Evolutionary conservation across 2,329 filamentous ascomycete species (phyloP), one percentile per base, ranked within the genome.

Genomic region (Rugonectria rugulosa): DNA sequence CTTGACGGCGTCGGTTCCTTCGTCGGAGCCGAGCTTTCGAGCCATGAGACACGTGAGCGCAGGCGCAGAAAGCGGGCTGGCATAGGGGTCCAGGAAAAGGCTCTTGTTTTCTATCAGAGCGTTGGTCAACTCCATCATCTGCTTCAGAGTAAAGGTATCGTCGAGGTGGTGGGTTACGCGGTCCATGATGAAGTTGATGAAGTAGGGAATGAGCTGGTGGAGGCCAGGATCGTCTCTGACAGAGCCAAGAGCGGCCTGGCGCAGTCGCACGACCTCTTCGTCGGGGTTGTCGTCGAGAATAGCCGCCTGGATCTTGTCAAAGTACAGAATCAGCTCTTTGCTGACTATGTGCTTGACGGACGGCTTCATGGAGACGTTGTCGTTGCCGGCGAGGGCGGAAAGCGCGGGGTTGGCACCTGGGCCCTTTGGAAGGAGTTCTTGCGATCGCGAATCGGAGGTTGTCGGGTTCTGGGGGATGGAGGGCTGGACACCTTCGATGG

Each of bases 381-480:
- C 92, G 68, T 90, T 88, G 41, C 93, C 93, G 21, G 92, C 90
- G 32, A 97, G 82, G 47, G 91, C 90, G 8, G 90, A 71, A 36
- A 97, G 82, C 38, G 91, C 90, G 5, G 90, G 88, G 68, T 96
- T 97, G 19, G 91, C 91, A 60, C 91, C 91, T 4, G 92, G 88
- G 6, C 93, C 94, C 77, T 97, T 98, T 26, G 93, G 90, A 15
- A 96, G 82, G 24, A 97, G 82, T 68, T 97, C 93, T 70, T 93
- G 89, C 46, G 89, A 87, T 57, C 91, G 84, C 24, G 91, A 88
- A 72, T 97, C 93, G 68, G 88, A 87, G 6, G 90, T 88, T 2
- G 92, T 95, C 6, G 95, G 95, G 73, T 99, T 99, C 74, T 98
- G 94, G 2, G 94, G 92, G 66, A 98, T 97, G 1, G 92, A 91